These are phyloP conservation scores for Vigna unguiculata DNA, from an alignment of 306 rosid genomes.

Conservation along the genomic window DNA sequence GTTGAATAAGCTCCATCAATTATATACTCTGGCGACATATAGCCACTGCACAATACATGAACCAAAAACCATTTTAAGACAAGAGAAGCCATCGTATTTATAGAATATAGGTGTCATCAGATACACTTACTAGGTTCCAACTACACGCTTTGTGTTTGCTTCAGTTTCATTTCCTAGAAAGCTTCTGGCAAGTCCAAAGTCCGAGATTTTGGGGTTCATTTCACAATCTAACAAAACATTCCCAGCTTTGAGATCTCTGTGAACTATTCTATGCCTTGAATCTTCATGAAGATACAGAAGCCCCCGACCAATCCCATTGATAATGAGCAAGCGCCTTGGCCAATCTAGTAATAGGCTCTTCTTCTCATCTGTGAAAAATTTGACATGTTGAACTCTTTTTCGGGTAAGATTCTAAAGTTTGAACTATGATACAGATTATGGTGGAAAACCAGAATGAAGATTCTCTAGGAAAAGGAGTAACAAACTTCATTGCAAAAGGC, in stretches of 20 bases:
- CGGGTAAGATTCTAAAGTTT: too few species aligned
- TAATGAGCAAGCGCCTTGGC: conserved; percentile 47
- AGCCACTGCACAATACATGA: conserved; percentile 2
- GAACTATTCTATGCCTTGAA: conserved; percentile 42
- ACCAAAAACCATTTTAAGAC: background rate
- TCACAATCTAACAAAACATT: conserved; percentile 36
- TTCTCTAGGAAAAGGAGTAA: too few species aligned
- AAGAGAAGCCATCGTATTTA: too few species aligned
- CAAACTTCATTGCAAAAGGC: too few species aligned
- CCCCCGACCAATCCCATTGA: conserved; percentile 54
- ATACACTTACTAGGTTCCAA: conserved; percentile 43
- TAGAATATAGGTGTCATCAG: background rate
- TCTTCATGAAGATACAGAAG: conserved; percentile 62
- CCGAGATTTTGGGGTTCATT: conserved; percentile 37
- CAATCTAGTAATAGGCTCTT: conserved; percentile 36
- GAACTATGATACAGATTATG: too few species aligned
- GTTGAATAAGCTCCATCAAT: conserved; percentile 37
- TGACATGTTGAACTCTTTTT: too few species aligned
- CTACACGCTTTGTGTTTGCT: conserved; percentile 30
- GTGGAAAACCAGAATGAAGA: too few species aligned
- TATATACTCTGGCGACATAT: too few species aligned
- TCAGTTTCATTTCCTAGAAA: conserved; percentile 33
- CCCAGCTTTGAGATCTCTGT: conserved; percentile 39
- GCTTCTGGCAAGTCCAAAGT: conserved; percentile 45
- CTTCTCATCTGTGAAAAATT: conserved; percentile 31